Base-by-base conservation (phyloP, 805 yeast species). In the Hagleromyces aurorensis region DNA sequence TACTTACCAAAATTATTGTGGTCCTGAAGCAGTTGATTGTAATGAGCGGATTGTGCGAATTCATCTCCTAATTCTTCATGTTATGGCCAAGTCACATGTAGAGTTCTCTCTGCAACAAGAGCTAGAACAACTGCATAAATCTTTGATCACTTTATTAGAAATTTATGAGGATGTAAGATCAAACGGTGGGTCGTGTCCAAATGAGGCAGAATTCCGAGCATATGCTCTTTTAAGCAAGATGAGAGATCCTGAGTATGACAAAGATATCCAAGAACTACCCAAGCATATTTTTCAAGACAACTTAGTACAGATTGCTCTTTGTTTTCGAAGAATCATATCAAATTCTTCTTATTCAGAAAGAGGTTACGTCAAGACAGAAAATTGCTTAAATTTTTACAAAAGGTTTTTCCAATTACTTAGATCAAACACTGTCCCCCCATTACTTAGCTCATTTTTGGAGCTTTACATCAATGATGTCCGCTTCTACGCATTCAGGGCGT, bases 31-130 rank as follows among this genome's bases (percentile, higher is more conserved):
- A 2, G 72, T 89, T 7, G 89, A 80, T 42, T 91, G 97, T 55
- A 83, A 84, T 47, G 98, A 91, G 55, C 64, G 78, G 30, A 91
- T 91, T 43, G 95, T 86, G 4, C 64, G 98, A 32, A 79, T 87
- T 13, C 98, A 91, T 52, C 66, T 89, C 15, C 50, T 84, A 10
- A 77, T 82, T 1, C 58, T 87, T 21, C 97, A 91, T 57, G 59
- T 80, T 1, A 86, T 91, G 96, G 81, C 94, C 0, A 80, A 78
- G 17, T 56, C 70, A 7, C 67, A 63, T 19, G 61, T 65, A 3
- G 94, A 85, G 34, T 87, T 78, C 51, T 86, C 94, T 6, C 82
- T 82, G 43, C 98, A 91, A 52, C 98, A 91, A 56, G 98, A 91
- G 59, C 52, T 89, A 11, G 98, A 91, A 54, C 98, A 91, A 52